phyloP scores from a whole-genome alignment of 495 filamentous ascomycete species.

The Trichoderma virens region DNA sequence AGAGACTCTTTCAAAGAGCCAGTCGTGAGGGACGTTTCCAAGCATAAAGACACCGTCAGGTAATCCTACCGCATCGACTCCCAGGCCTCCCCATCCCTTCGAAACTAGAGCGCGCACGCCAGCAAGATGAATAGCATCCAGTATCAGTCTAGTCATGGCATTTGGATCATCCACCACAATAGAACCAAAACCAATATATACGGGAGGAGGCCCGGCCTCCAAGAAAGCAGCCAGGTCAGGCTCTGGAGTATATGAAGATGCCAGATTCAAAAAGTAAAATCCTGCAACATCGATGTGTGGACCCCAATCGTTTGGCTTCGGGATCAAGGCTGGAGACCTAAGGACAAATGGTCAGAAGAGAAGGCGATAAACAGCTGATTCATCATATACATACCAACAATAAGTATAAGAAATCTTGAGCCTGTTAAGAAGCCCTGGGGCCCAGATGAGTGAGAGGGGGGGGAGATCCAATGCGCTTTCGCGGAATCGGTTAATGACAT shows the following conservation, averaged over 20 bases:
- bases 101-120: constrained; percentile 71
- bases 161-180: constrained; percentile 73
- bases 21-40: constrained; percentile 74
- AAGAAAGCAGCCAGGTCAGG: constrained; percentile 48
- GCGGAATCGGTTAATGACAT: constrained; percentile 59
- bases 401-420: constrained; percentile 58
- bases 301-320: constrained; percentile 59
- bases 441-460: constrained; percentile 56
- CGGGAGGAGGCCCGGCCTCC: constrained; percentile 53
- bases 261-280: constrained; percentile 59
- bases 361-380: neutral
- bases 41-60: constrained; percentile 69
- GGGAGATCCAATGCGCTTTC: constrained; percentile 52
- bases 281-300: constrained; percentile 54
- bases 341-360: neutral
- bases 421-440: constrained; percentile 53
- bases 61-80: constrained; percentile 49
- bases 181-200: constrained; percentile 78
- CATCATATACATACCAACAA: constrained; percentile 36
- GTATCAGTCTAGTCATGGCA: constrained; percentile 56
- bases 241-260: constrained; percentile 50
- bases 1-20: constrained; percentile 70
- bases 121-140: constrained; percentile 55
- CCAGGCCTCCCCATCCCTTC: constrained; percentile 73
- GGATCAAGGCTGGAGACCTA: constrained; percentile 50